These are phyloP conservation scores for Tolypocladium tropicale DNA, from an alignment of 2,329 filamentous ascomycete species.

Conservation along the genomic window DNA sequence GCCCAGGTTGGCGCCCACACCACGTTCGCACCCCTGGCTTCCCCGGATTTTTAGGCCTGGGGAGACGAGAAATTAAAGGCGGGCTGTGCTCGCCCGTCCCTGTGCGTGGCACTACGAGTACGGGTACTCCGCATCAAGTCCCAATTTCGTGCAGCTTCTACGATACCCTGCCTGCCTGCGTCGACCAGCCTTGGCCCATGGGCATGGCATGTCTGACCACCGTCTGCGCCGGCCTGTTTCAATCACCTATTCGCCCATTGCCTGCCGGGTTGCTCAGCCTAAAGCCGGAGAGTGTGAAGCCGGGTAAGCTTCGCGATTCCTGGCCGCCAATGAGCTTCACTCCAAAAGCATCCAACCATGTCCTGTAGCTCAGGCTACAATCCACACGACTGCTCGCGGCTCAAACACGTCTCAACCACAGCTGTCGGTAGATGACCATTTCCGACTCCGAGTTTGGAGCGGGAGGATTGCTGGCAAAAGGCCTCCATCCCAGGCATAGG, in stretches of 20 bases:
- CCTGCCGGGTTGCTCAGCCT: background rate
- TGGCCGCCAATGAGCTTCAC: background rate
- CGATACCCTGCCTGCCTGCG: too few species aligned
- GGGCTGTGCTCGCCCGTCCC: background rate
- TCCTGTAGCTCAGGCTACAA: too few species aligned
- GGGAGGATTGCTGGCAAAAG: too few species aligned
- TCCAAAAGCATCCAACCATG: background rate
- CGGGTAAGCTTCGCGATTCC: background rate
- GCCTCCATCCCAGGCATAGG: too few species aligned
- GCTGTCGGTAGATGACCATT: too few species aligned
- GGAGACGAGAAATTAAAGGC: background rate
- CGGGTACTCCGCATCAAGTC: background rate
- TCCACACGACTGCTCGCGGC: too few species aligned
- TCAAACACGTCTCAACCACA: background rate
- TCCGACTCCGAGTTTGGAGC: too few species aligned
- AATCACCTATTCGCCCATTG: background rate
- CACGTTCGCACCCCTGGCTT: conserved; percentile 19
- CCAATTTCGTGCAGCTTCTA: too few species aligned
- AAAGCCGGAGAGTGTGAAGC: background rate
- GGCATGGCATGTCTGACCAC: background rate
- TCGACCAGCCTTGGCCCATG: background rate
- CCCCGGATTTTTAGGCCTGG: conserved; percentile 19
- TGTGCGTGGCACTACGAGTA: background rate
- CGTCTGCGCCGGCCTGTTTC: background rate
- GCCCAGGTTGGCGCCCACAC: conserved; percentile 16